Evolutionary conservation across 106 monocot species (phyloP), one percentile per base, ranked within the genome.

Genomic region (Cymbidium sinense): DNA sequence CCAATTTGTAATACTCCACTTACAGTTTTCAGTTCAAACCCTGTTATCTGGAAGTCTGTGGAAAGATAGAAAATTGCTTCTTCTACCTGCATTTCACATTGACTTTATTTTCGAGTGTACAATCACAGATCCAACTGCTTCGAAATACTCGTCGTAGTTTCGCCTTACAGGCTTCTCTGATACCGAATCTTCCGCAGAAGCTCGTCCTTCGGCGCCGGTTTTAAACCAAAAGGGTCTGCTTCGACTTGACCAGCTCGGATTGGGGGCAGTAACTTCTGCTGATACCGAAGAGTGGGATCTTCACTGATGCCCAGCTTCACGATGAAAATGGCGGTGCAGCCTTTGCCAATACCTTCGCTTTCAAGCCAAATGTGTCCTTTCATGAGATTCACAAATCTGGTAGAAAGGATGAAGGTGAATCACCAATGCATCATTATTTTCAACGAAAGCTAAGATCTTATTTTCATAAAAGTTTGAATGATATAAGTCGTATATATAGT

Each of bases 281-380:
- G 81, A 76, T 77, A 77, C 13, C 44, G 76, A 47, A 28, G 13
- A 31, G 74, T 55, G 43, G 82, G 79, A 62, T 73, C 83, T 64
- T 87, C 88, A 71, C 79, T 80, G 13, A 81, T 50, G n/a, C 91
- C 91, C 50, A 98, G 89, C 78, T 87, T 89, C n/a, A 94, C 86
- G 17, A 94, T 50, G 41, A 98, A 90, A 10, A 82, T 86, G 17
- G 89, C 85, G 2, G 89, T 90, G 82, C 96, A 98, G 27, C 96
- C 96, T 78, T 90, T 94, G 50, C 94, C 94, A 5, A 84, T 34
- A 1, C 96, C 96, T 62, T 98, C 96, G 64, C 96, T 98, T 52
- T 98, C 96, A 30, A 98, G 75, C 96, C 91, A 98, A 55, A 98
- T 92, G 41, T 87, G 88, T 3, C 96, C 96, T 69, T 86, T 84